Percentiles rank a stretch among this genome's conserved stretches.
phyloP scores from a whole-genome alignment of 2,329 filamentous ascomycete genomes.

The Penicillium brasilianum region DNA sequence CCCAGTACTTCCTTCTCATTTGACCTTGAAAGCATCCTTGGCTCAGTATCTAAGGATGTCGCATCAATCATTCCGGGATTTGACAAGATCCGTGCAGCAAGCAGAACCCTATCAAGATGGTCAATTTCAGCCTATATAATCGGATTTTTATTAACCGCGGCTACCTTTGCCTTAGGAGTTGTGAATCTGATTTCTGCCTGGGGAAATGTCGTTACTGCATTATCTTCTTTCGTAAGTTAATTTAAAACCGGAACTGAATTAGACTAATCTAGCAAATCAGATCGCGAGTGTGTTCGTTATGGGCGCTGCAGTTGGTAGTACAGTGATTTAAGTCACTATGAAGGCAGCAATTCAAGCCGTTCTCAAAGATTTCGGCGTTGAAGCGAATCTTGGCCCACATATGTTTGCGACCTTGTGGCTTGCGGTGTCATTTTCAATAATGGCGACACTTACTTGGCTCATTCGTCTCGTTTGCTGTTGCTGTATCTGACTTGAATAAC shows the following conservation, averaged over 20 bases:
- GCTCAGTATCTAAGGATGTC: conserved; percentile 2
- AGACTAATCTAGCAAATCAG: background rate
- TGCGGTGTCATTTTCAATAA: conserved; percentile 7
- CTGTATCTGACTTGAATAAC: background rate
- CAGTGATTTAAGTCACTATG: conserved; percentile 5
- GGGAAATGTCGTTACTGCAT: conserved; percentile 2
- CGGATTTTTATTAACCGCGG: conserved; percentile 4
- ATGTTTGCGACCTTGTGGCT: conserved; percentile 6
- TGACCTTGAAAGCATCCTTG: background rate
- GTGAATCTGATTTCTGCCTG: conserved; percentile 2
- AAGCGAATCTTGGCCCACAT: background rate
- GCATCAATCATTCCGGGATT: background rate
- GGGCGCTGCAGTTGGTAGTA: conserved; percentile 7
- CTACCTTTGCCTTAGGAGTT: conserved; percentile 2
- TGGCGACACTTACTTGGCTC: conserved; percentile 1
- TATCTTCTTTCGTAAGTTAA: conserved; percentile 6
- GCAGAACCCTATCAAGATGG: conserved; percentile 3
- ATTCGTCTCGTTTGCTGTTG: conserved; percentile 7
- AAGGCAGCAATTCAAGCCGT: conserved; percentile 4
- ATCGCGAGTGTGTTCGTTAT: conserved; percentile 4
- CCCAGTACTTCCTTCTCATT: background rate
- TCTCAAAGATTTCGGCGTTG: conserved; percentile 4
- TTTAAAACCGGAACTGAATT: background rate
- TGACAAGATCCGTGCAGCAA: conserved; percentile 3
- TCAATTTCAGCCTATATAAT: conserved; percentile 6